Percentiles rank a stretch among this genome's conserved stretches.
phyloP scores from a whole-genome alignment of 371 early-diverging fungal species.

The Mortierella sp. region DNA sequence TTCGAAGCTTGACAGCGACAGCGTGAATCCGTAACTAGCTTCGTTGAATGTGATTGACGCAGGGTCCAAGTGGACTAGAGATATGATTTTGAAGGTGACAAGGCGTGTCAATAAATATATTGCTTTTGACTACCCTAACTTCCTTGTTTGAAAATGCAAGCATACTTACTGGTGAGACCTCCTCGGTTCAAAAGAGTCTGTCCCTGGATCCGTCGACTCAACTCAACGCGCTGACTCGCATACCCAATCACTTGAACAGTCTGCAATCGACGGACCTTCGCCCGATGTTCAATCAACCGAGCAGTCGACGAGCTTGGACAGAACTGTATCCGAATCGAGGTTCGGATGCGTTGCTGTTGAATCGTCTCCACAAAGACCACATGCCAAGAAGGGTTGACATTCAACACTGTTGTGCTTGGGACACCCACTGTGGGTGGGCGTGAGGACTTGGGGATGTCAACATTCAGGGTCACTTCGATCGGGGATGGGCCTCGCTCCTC shows the following conservation, averaged over 20 bases:
- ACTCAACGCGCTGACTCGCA: constrained; percentile 42
- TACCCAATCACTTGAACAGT: constrained; percentile 51
- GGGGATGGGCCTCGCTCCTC: constrained; percentile 14
- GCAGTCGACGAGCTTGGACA: constrained; percentile 30
- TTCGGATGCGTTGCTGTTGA: constrained; percentile 23
- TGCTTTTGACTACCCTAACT: too few relatives aligned
- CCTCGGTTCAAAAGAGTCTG: constrained; percentile 31
- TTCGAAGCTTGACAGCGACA: constrained; percentile 32
- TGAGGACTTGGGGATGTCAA: constrained; percentile 47
- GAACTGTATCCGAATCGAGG: constrained; percentile 40
- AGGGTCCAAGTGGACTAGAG: constrained; percentile 48
- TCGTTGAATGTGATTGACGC: constrained; percentile 36
- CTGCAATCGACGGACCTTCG: constrained; percentile 20
- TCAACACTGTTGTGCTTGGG: constrained; percentile 30
- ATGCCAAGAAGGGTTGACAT: constrained; percentile 55
- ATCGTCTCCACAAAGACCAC: constrained; percentile 50
- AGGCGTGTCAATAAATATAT: background rate
- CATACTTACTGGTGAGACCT: constrained; percentile 31
- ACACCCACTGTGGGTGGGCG: constrained; percentile 21
- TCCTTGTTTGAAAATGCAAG: background rate
- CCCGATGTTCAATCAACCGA: constrained; percentile 15
- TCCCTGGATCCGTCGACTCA: constrained; percentile 38
- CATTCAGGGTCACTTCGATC: constrained; percentile 48
- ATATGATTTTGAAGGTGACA: background rate
- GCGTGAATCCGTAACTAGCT: constrained; percentile 54